Base-by-base conservation (phyloP, 23 red algal genomes). In the Agarophyton chilense region DNA sequence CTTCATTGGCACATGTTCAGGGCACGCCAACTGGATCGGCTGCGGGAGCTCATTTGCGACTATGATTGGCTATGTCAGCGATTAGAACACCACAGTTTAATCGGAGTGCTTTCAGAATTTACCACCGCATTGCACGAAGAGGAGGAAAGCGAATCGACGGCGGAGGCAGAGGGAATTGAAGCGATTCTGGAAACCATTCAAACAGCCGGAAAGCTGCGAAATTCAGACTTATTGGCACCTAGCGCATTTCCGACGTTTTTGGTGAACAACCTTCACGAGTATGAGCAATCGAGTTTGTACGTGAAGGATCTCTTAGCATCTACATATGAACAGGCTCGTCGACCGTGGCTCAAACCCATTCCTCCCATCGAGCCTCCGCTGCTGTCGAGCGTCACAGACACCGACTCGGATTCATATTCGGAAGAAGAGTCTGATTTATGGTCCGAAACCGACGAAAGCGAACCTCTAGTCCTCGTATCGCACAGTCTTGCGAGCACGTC, bases 31-130 rank as follows among this genome's bases (percentile, higher is more conserved):
- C 33, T 77, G 14, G 68, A 56, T 75, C 65, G 52, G 36, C 55
- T 88, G 36, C n/a, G 72, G 10, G 84, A 88, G n/a, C 57, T 88
- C 4, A 88, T 88, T 62, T 76, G 84, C 53, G 84, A 88, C 51
- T 88, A 76, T 26, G 60, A 88, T n/a, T 88, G 84, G 84, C 38
- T 88, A 16, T 76, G 66, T 16, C 84, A 88, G 50, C 47, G 84
- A 29, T 34, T 88, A 32, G 84, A 88, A 25, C 47, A 70, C 21
- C 60, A 88, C 53, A 52, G 84, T 0, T 32, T 77, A 31, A 46
- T 88, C 16, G 84, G 84, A 29, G 57, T 88, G 44, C 34, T 57
- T 5, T 51, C 51, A 18, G 84, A 88, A n/a, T 88, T 88, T 67
- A 51, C 45, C 25, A 26, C 41, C 18, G 84, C 66, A 0, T 22